These are phyloP conservation scores for Parasitella parasitica DNA, from an alignment of 371 early-diverging fungal genomes.

Conservation along the genomic window DNA sequence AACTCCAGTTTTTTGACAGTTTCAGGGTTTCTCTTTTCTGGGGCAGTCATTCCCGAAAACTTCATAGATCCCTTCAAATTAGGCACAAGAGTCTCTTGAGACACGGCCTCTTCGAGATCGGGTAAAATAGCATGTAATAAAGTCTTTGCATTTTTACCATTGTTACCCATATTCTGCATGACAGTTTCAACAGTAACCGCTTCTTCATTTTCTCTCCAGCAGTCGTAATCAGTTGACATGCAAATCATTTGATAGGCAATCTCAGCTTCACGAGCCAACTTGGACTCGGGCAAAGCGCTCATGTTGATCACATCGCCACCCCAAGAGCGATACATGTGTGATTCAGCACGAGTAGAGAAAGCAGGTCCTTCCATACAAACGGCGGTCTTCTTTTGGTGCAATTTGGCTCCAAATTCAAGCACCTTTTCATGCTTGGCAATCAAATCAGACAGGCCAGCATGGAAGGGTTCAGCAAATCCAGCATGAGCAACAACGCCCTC, in stretches of 20 bases:
- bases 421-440: conserved; percentile 58
- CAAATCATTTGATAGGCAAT: conserved; percentile 97
- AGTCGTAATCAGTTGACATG: conserved; percentile 99
- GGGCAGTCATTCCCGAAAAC: conserved; percentile 74
- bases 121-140: conserved; percentile 82
- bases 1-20: conserved; percentile 75
- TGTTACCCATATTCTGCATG: conserved; percentile 85
- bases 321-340: conserved; percentile 92
- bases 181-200: conserved; percentile 92
- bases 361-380: conserved; percentile 98
- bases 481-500: conserved; percentile 90
- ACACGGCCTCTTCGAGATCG: conserved; percentile 65
- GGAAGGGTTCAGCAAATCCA: conserved; percentile 95
- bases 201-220: conserved; percentile 93
- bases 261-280: conserved; percentile 96
- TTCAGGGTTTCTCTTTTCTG: conserved; percentile 70
- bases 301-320: conserved; percentile 96
- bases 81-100: conserved; percentile 37
- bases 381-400: conserved; percentile 83
- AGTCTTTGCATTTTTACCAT: conserved; percentile 81
- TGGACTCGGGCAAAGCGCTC: conserved; percentile 94
- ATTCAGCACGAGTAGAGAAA: conserved; percentile 97
- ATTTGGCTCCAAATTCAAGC: conserved; percentile 45
- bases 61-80: conserved; percentile 74
- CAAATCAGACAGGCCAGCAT: conserved; percentile 70